Evolutionary conservation across 2,329 filamentous ascomycete species (phyloP), one percentile per base, ranked within the genome.

Genomic region (Penicillium sp.): DNA sequence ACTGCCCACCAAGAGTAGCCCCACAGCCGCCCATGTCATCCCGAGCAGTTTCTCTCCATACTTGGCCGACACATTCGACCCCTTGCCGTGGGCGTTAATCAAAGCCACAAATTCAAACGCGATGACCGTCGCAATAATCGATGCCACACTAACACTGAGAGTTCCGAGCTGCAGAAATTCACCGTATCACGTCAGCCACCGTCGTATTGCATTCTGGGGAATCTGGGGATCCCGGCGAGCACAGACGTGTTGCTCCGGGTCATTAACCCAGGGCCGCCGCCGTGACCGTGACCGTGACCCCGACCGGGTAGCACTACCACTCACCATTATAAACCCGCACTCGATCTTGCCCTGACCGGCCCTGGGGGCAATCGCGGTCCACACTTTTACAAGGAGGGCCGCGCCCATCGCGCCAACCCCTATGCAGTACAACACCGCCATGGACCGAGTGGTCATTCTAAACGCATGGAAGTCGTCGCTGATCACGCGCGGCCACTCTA

Each of bases 41-140:
- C 74, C 77, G 48, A 87, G 62, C 61, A 86, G 87, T 59, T 80
- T 82, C 14, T 63, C 69, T 0, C 85, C 84, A 54, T 75, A 77
- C 21, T 74, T 67, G 44, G 79, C 81, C 16, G 72, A 69, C 9
- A 85, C 68, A 0, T 81, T 79, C 24, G 83, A 74, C 0, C 73
- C 66, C 14, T 77, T 69, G 4, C 81, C 82, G 50, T 83, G 76
- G 27, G 79, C 67, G 57, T 84, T 85, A 57, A 87, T 77, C 0
- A 81, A 63, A 16, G 79, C 62, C 2, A 76, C 70, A 3, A 78
- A 82, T 67, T 85, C 83, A 50, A 80, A 76, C 10, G 79, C 78
- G 4, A 86, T 70, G 16, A 88, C 87, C 0, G 83, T 88, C 24
- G 86, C 83, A 22, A 92, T 87, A 62, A 90, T 90, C 18, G 88